A percentile compares a stretch with the other conserved stretches of the same genome.
Conservation (phyloP, 345 rosid species). For the Pistacia integerrima region DNA sequence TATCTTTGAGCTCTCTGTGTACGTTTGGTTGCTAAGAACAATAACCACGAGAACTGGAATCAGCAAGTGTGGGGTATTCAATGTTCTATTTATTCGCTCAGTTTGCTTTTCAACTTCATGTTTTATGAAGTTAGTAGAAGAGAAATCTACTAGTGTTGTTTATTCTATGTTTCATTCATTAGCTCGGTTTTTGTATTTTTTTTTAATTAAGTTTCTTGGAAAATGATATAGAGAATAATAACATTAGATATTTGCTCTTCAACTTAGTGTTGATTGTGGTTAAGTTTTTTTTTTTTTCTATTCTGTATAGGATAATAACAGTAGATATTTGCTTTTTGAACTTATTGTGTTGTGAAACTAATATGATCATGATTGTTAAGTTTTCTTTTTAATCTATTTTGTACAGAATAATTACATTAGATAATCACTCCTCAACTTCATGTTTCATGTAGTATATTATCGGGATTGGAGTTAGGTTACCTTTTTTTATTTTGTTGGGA, state of each 20-base stretch:
- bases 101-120: background rate
- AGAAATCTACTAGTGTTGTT: background rate
- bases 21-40: background rate
- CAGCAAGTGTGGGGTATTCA: background rate
- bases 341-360: background rate
- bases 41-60: background rate
- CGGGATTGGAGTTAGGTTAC: no score
- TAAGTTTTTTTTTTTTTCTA: no score
- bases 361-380: no score
- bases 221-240: background rate
- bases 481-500: no score
- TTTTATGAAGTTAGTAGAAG: no score
- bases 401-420: no score
- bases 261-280: no score
- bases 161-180: background rate
- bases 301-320: no score
- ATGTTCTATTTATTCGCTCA: background rate
- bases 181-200: background rate
- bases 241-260: background rate
- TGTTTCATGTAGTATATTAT: no score
- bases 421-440: no score
- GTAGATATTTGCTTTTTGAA: background rate
- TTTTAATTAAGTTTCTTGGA: background rate
- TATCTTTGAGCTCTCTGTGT: background rate
- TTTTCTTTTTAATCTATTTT: no score